These are phyloP conservation scores for Saccharomycopsis vini DNA, from an alignment of 805 yeast species.

Conservation along the genomic window DNA sequence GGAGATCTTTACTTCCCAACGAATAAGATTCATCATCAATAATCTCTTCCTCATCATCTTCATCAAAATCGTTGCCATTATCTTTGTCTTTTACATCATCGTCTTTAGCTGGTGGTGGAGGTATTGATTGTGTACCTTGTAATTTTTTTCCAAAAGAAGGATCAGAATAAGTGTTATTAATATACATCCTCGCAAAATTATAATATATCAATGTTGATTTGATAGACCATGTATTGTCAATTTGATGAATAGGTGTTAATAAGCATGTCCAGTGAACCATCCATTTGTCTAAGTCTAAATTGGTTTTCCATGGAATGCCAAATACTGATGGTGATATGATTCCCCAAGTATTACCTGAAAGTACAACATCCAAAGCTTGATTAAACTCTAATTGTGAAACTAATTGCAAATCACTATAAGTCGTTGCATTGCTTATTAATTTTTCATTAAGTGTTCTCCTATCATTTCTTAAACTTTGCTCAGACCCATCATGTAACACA, in stretches of 20 bases:
- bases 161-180: slow-evolving; percentile 40
- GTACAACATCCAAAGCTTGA: slow-evolving; percentile 51
- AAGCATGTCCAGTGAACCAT: slow-evolving; percentile 75
- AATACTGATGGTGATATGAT: slow-evolving; percentile 48
- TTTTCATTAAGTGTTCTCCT: slow-evolving; percentile 21
- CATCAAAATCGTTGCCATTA: neutral
- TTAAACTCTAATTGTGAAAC: slow-evolving; percentile 66
- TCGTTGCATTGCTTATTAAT: slow-evolving; percentile 16
- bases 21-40: neutral
- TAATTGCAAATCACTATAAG: slow-evolving; percentile 43
- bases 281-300: slow-evolving; percentile 64
- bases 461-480: neutral
- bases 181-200: slow-evolving; percentile 68
- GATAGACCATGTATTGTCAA: slow-evolving; percentile 51
- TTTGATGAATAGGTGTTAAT: slow-evolving; percentile 44
- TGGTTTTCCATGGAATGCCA: slow-evolving; percentile 61
- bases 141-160: too few relatives aligned
- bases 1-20: slow-evolving; percentile 31
- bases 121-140: neutral
- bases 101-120: too few relatives aligned
- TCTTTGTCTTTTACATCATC: neutral
- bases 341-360: slow-evolving; percentile 53
- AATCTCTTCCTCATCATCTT: neutral
- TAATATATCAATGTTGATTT: slow-evolving; percentile 63
- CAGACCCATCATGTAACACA: neutral